Percentiles rank a stretch among this genome's conserved stretches.
These are phyloP conservation scores for Teratosphaeria epicoccoides DNA, from an alignment of 2,329 filamentous ascomycete species.

Conservation along the genomic window DNA sequence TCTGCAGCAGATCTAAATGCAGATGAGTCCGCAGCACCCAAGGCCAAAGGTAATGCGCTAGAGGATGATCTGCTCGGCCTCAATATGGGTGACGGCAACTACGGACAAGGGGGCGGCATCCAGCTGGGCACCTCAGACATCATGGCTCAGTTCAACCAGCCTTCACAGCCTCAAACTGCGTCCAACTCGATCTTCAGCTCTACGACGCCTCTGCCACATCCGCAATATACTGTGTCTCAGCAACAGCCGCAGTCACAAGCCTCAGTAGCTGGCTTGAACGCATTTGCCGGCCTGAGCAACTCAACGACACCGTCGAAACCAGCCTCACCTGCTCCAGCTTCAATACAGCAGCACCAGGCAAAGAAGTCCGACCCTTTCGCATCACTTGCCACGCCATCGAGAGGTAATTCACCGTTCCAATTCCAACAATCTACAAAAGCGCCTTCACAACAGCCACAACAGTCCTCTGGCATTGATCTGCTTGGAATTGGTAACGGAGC, in stretches of 20 bases:
- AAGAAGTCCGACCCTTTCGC: slow-evolving; percentile 51
- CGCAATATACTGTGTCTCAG: not conserved
- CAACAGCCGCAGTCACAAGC: slow-evolving; percentile 35
- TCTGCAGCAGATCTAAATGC: not conserved
- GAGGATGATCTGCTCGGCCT: slow-evolving; percentile 88
- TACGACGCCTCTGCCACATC: slow-evolving; percentile 20
- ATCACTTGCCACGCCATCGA: slow-evolving; percentile 42
- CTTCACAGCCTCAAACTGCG: slow-evolving; percentile 12
- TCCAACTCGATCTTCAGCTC: slow-evolving; percentile 23
- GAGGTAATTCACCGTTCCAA: slow-evolving; percentile 40
- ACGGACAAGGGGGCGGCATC: slow-evolving; percentile 69
- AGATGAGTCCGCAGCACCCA: slow-evolving; percentile 13
- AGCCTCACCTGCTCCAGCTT: slow-evolving; percentile 36
- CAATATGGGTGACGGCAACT: slow-evolving; percentile 62
- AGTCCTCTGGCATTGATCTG: slow-evolving; percentile 18
- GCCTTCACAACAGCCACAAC: slow-evolving; percentile 15
- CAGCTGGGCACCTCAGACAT: slow-evolving; percentile 50
- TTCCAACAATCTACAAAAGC: slow-evolving; percentile 33
- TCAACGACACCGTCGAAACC: slow-evolving; percentile 35
- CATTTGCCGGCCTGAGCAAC: slow-evolving; percentile 41
- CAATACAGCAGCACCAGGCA: slow-evolving; percentile 13
- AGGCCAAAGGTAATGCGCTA: slow-evolving; percentile 52
- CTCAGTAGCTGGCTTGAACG: slow-evolving; percentile 41
- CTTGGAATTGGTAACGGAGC: slow-evolving; percentile 33
- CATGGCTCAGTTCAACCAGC: slow-evolving; percentile 26